Base-by-base conservation (phyloP, 2,329 filamentous ascomycete species). In the Ascochyta lentis region DNA sequence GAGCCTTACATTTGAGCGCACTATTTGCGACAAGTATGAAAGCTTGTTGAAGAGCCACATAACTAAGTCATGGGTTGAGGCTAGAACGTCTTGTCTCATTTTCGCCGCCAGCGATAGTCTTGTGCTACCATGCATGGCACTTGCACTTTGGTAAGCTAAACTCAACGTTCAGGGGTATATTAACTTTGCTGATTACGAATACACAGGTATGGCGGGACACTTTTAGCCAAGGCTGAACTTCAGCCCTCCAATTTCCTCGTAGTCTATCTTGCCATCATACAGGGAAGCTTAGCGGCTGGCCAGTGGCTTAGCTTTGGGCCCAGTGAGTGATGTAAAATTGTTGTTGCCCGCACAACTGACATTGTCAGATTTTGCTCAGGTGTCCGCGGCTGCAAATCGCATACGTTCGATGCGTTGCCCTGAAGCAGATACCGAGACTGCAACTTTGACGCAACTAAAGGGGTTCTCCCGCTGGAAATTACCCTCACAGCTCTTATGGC, bases 1-100 rank as follows among this genome's bases (percentile, higher is more conserved):
- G 7, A 90, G 91, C 5, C 82, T 98, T 42, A 96, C 92, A 0
- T 86, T 93, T 12, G 94, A 98, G 77, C 76, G 83, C 0, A 91
- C 96, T 67, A 91, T 97, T 3, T 84, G 90, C 68, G 67, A 76
- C 4, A 82, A 87, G 45, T 98, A 97, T 76, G 86, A 86, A 48
- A 68, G 76, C 0, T 85, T 89, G 22, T 83, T 97, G n/a, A 85
- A 84, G 0, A 70, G 67, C 0, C 93, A 97, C 74, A 86, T 87
- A 49, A 81, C 80, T 37, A 79, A 80, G 43, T 91, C 89, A 59
- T 76, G 96, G 41, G 80, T 82, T 1, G 93, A 90, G 0, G 83
- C 96, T 9, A 69, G 91, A 6, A 40, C 57, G 5, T 59, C 65
- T 13, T 64, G 59, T 16, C 19, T 65, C 6, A 45, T 68, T 0